phyloP scores from a whole-genome alignment of 2,329 filamentous ascomycete genomes.

The Aspergillus puulaauensis region DNA sequence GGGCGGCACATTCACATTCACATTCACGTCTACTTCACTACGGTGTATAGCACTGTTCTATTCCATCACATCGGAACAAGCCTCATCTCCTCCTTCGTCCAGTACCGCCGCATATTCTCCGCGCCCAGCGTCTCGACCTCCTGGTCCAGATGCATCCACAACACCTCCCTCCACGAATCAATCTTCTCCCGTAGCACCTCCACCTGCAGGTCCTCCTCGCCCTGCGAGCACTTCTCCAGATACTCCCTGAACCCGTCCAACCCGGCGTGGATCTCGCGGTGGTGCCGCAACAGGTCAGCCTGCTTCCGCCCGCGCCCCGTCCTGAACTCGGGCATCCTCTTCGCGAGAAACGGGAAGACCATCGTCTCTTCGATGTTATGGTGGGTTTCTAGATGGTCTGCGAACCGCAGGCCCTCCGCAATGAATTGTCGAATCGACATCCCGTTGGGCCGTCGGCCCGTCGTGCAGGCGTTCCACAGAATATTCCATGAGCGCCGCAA shows the following conservation, averaged over 20 bases:
- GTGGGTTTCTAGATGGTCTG: constrained; percentile 3
- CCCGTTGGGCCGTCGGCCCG: neutral
- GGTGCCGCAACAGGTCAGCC: constrained; percentile 8
- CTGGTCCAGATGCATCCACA: constrained; percentile 8
- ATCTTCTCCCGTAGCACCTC: constrained; percentile 46
- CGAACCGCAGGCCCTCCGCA: constrained; percentile 2
- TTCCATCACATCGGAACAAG: neutral
- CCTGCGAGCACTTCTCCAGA: neutral
- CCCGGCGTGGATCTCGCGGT: constrained; percentile 6
- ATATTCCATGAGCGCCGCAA: neutral
- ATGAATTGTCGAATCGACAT: constrained; percentile 8
- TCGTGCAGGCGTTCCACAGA: neutral
- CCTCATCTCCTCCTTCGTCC: constrained; percentile 71
- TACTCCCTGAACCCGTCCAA: constrained; percentile 6
- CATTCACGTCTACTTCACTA: no score
- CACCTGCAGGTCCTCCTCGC: constrained; percentile 49
- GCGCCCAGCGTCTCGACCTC: constrained; percentile 63
- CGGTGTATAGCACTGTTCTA: no score
- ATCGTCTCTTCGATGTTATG: constrained; percentile 8
- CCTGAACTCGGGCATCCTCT: constrained; percentile 10
- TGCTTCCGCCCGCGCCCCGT: neutral
- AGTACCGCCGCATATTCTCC: constrained; percentile 85
- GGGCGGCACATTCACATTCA: no score
- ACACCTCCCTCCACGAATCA: constrained; percentile 6
- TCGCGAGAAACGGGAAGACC: constrained; percentile 11